Evolutionary conservation across 805 yeast species (phyloP), one percentile per base, ranked within the genome.

Genomic region (Suhomyces sp.): DNA sequence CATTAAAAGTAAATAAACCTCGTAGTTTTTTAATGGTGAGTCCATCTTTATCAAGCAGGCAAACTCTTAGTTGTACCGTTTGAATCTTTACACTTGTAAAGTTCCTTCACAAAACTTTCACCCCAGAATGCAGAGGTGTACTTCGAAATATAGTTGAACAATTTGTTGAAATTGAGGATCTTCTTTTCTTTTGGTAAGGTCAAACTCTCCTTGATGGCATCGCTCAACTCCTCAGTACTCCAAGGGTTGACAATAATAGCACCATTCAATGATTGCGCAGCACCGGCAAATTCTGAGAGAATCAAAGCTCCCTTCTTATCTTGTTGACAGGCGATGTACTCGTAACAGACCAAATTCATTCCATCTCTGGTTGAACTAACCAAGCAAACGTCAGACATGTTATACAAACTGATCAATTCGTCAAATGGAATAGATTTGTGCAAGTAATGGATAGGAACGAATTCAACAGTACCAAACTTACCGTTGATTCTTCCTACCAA

Each of bases 81-180:
- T n/a, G n/a, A n/a, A 26, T 19, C 22, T 5, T 33, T 16, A 32
- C 56, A 50, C 48, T 74, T 78, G 47, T 63, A 72, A 52, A 93
- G 67, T 59, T 93, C 99, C 50, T 81, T 80, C 26, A 93, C 98
- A 60, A 93, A 93, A 50, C 81, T 85, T 59, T 88, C 95, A 35
- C 98, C 98, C 99, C 99, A 93, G 58, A 79, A 93, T 8, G 87
- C 88, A 19, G 96, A 85, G 9, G 99, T 93, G 58, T 90, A 93
- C 65, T 95, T 91, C 26, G 86, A 78, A 44, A 93, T 88, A 57
- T 93, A 93, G 44, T 74, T 77, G 69, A 88, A 88, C 61, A 93
- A 71, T 60, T 86, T 86, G 33, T 81, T 76, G 66, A 88, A 93
- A 53, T 88, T 91, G 11, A 81, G 77, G 19, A 62, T 70, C 51